Evolutionary conservation across 2,329 filamentous ascomycete genomes (phyloP).

Genomic region (Meredithiella fracta): DNA sequence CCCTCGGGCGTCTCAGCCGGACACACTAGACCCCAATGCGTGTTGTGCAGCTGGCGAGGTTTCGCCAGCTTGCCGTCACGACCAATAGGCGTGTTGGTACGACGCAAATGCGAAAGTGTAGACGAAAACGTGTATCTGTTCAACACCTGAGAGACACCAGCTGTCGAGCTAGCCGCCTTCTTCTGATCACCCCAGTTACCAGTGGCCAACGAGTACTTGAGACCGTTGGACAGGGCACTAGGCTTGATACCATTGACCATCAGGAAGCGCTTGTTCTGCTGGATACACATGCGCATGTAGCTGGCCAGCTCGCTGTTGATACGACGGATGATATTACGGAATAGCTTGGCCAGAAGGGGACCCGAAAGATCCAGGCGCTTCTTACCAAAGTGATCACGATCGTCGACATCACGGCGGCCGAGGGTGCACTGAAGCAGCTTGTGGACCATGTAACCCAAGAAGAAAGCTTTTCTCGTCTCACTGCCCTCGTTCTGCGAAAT

Average conservation of each 20-base stretch:
- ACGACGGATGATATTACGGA: conserved; percentile 79
- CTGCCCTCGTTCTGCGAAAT: conserved; percentile 91
- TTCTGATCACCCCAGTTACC: conserved; percentile 99
- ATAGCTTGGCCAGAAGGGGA: conserved; percentile 86
- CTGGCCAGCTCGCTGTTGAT: conserved; percentile 81
- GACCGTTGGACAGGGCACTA: conserved; percentile 75
- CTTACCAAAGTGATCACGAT: conserved; percentile 97
- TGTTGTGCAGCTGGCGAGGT: conserved; percentile 93
- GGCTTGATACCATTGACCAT: conserved; percentile 81
- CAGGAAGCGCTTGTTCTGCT: conserved; percentile 78
- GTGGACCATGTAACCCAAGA: conserved; percentile 97
- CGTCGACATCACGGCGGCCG: conserved; percentile 83
- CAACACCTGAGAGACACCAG: conserved; percentile 92
- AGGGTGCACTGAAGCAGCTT: conserved; percentile 84
- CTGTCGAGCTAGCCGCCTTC: conserved; percentile 87
- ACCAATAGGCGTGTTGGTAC: conserved; percentile 94
- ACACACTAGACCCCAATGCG: conserved; percentile 94
- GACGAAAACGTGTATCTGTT: conserved; percentile 97
- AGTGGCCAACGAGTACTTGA: conserved; percentile 93
- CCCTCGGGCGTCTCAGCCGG: conserved; percentile 96
- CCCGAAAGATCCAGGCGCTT: conserved; percentile 93
- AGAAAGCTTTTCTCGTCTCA: conserved; percentile 92
- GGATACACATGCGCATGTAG: conserved; percentile 83
- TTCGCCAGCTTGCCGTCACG: conserved; percentile 97
- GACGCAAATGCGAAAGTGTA: conserved; percentile 85